These are phyloP conservation scores for Cytospora piceae DNA, from an alignment of 2,329 filamentous ascomycete species.

Conservation along the genomic window DNA sequence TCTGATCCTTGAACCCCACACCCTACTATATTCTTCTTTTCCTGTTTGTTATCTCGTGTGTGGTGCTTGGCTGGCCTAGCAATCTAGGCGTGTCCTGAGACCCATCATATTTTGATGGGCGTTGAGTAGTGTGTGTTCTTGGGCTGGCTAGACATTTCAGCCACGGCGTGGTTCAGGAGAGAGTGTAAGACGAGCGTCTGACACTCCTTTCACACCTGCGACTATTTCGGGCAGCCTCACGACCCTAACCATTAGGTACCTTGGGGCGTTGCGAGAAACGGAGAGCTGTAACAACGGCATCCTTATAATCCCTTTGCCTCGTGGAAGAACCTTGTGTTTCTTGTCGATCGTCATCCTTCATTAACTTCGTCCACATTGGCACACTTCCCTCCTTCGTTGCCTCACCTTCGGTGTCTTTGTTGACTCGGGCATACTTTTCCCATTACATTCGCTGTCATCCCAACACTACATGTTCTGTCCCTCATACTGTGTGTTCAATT, in stretches of 20 bases:
- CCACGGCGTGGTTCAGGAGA: conserved; percentile 17
- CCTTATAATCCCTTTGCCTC: conserved; percentile 28
- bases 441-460: conserved; percentile 11
- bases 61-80: conserved; percentile 9
- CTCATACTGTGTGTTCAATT: background rate
- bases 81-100: conserved; percentile 21
- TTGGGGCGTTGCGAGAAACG: conserved; percentile 12
- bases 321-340: conserved; percentile 14
- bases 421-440: conserved; percentile 6
- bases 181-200: conserved; percentile 21
- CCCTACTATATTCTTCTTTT: conserved; percentile 18
- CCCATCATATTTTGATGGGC: conserved; percentile 20
- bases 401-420: conserved; percentile 21
- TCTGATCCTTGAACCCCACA: conserved; percentile 19
- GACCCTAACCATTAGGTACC: conserved; percentile 7
- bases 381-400: conserved; percentile 15
- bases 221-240: conserved; percentile 22
- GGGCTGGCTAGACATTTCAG: conserved; percentile 17
- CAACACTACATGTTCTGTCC: conserved; percentile 1
- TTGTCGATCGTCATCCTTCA: conserved; percentile 12
- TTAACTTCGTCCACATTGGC: conserved; percentile 14
- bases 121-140: conserved; percentile 19
- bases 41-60: conserved; percentile 25
- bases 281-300: conserved; percentile 17
- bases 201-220: conserved; percentile 11